phyloP scores from a whole-genome alignment of 1,284 basidiomycete species.

The Ceratobasidium sp. region DNA sequence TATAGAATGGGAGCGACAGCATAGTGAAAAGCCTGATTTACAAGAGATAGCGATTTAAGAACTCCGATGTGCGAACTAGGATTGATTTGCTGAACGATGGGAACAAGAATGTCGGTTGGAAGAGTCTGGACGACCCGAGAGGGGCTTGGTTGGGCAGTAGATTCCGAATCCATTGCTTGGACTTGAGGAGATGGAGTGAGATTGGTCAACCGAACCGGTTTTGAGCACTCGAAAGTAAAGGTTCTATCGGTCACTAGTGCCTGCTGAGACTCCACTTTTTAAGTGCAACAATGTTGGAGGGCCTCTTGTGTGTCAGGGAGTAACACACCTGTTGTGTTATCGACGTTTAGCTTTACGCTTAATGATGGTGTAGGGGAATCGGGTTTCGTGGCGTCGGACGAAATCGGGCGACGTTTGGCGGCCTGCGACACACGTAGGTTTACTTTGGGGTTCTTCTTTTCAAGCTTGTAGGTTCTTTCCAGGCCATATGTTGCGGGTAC shows the following conservation, averaged over 20 bases:
- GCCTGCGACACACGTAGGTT: neutral
- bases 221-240: neutral
- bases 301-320: no score
- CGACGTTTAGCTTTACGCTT: neutral
- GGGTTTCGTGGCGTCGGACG: neutral
- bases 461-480: neutral
- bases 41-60: conserved; percentile 16
- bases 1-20: conserved; percentile 27
- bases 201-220: neutral
- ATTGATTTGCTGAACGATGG: neutral
- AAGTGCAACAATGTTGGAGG: no score
- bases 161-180: neutral
- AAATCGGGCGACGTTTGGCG: neutral
- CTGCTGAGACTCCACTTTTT: neutral
- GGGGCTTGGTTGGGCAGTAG: neutral
- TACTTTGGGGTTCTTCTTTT: neutral
- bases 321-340: neutral
- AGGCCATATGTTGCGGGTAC: neutral
- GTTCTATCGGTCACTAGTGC: neutral
- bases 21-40: conserved; percentile 19
- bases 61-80: neutral
- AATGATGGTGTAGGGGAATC: neutral
- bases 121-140: conserved; percentile 7
- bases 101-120: conserved; percentile 7
- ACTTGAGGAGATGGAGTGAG: neutral